Percentiles rank a stretch among this genome's conserved stretches.
Evolutionary conservation across 129 eudicot species (phyloP).

Genomic region (Chrysanthemum lavandulifolium): DNA sequence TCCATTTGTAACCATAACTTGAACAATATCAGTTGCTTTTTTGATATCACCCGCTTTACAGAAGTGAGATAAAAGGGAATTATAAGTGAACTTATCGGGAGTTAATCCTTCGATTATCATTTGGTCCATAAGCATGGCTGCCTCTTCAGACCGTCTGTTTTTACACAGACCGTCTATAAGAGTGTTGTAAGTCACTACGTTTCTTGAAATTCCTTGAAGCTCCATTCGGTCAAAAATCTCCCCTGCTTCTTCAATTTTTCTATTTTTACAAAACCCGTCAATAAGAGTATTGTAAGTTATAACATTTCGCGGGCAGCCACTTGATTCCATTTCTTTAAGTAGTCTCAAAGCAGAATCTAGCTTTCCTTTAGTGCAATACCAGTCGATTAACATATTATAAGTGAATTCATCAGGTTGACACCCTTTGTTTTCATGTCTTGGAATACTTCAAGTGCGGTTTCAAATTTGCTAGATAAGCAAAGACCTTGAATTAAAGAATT

Average conservation of each 20-base stretch:
- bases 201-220: constrained; percentile 78
- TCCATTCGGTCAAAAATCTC: constrained; percentile 94
- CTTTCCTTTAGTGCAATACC: constrained; percentile 70
- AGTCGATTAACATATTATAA: constrained; percentile 75
- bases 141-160: constrained; percentile 60
- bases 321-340: constrained; percentile 76
- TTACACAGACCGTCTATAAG: constrained; percentile 82
- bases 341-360: constrained; percentile 62
- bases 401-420: constrained; percentile 90
- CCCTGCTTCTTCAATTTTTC: constrained; percentile 75
- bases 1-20: constrained; percentile 82
- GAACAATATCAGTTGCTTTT: constrained; percentile 81
- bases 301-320: constrained; percentile 69
- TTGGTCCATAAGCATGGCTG: constrained; percentile 78
- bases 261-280: constrained; percentile 72
- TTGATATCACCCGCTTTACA: constrained; percentile 82
- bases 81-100: constrained; percentile 76
- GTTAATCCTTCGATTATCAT: constrained; percentile 87
- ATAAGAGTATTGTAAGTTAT: constrained; percentile 80
- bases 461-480: constrained; percentile 57
- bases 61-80: constrained; percentile 71
- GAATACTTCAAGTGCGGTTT: constrained; percentile 57
- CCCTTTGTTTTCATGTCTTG: constrained; percentile 72
- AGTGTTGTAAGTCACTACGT: constrained; percentile 65
- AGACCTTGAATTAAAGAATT: constrained; percentile 86